Evolutionary conservation across 495 filamentous ascomycete genomes (phyloP).

Genomic region (Penicillium paradoxum): DNA sequence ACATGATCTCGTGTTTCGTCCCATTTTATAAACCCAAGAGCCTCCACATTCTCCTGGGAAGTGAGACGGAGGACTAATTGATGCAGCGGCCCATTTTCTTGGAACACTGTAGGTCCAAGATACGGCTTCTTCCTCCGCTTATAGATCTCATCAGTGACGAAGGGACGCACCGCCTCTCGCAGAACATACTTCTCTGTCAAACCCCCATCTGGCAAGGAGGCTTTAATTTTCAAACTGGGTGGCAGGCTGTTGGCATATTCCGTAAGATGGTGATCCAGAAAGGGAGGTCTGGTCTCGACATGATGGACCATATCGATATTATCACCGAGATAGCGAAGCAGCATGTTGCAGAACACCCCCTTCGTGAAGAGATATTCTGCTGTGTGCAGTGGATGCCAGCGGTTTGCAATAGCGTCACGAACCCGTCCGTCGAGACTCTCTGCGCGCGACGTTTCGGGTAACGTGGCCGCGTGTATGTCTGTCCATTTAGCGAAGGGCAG

Average conservation of each 20-base stretch:
- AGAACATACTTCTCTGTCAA: conserved; percentile 45
- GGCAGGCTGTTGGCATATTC: conserved; percentile 46
- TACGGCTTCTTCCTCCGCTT: conserved; percentile 43
- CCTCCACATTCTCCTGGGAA: conserved; percentile 33
- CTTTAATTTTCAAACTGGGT: conserved; percentile 37
- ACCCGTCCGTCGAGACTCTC: conserved; percentile 21
- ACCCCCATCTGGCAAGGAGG: conserved; percentile 8
- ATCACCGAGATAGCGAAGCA: conserved; percentile 45
- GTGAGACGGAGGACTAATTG: conserved; percentile 26
- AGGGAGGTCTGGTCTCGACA: conserved; percentile 45
- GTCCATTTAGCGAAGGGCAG: background rate
- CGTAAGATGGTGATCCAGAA: conserved; percentile 48
- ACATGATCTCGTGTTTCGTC: background rate
- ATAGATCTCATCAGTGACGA: conserved; percentile 48
- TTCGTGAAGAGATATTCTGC: conserved; percentile 42
- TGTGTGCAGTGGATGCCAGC: conserved; percentile 50
- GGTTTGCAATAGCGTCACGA: conserved; percentile 25
- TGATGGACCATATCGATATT: conserved; percentile 49
- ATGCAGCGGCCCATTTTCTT: conserved; percentile 33
- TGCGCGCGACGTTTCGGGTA: conserved; percentile 1
- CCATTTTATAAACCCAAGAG: conserved; percentile 5
- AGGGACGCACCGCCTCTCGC: conserved; percentile 44
- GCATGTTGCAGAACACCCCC: conserved; percentile 33
- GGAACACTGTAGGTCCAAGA: conserved; percentile 29
- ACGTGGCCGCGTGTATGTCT: background rate